Conservation (phyloP, 306 rosid genomes). For the Cicer arietinum region DNA sequence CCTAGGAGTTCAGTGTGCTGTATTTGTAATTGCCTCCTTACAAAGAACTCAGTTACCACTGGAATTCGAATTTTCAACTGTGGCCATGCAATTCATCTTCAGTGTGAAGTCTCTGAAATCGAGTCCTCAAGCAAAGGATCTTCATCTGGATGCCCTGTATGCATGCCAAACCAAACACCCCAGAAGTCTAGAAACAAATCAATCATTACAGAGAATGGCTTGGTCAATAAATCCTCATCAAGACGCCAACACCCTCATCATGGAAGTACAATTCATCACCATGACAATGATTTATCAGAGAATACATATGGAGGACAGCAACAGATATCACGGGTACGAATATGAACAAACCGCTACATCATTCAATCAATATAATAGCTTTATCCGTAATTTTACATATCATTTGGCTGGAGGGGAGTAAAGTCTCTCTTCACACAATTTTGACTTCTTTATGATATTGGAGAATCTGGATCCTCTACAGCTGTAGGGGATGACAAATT, state of each 20-base stretch:
- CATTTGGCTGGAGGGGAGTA: not conserved
- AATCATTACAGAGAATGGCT: slow-evolving; percentile 58
- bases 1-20: slow-evolving; percentile 76
- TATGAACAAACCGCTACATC: slow-evolving; percentile 20
- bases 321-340: slow-evolving; percentile 80
- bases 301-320: slow-evolving; percentile 64
- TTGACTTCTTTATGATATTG: not conserved
- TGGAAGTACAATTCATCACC: slow-evolving; percentile 61
- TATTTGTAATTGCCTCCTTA: slow-evolving; percentile 72
- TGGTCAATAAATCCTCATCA: slow-evolving; percentile 60
- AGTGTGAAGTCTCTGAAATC: slow-evolving; percentile 76
- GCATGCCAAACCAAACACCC: slow-evolving; percentile 73
- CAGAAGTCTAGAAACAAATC: slow-evolving; percentile 75
- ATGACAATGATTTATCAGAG: slow-evolving; percentile 69
- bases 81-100: slow-evolving; percentile 92
- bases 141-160: slow-evolving; percentile 85
- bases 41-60: slow-evolving; percentile 64
- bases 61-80: slow-evolving; percentile 86
- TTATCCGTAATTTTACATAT: slow-evolving; percentile 14
- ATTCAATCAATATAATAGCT: slow-evolving; percentile 11
- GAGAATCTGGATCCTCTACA: not conserved
- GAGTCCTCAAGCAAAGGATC: slow-evolving; percentile 58
- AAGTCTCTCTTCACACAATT: not conserved
- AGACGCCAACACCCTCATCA: slow-evolving; percentile 58
- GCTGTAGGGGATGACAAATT: too few relatives aligned